Conservation (phyloP, 176 grass and related monocot species). For the Elaeis guineensis region DNA sequence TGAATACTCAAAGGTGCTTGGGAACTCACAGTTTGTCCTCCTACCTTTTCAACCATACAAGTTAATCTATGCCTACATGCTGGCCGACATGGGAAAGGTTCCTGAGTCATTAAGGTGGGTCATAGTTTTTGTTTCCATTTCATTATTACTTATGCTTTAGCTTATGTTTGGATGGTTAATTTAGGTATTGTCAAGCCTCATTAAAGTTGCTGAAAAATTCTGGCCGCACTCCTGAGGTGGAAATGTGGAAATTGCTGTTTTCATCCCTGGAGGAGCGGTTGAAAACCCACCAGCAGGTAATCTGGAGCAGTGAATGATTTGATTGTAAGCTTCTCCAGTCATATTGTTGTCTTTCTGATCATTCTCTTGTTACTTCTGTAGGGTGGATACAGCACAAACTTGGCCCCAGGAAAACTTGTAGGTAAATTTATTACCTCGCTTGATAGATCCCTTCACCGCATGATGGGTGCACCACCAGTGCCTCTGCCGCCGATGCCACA, state of each 20-base stretch:
- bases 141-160: constrained; percentile 4
- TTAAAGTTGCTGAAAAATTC: constrained; percentile 82
- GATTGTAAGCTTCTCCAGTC: too few species aligned
- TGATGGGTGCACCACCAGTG: constrained; percentile 76
- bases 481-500: constrained; percentile 66
- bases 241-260: constrained; percentile 78
- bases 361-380: constrained; percentile 11
- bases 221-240: constrained; percentile 71
- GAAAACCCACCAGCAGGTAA: constrained; percentile 88
- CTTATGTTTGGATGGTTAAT: constrained; percentile 8
- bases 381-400: constrained; percentile 86
- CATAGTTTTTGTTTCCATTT: constrained; percentile 12
- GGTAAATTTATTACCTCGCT: constrained; percentile 80
- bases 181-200: constrained; percentile 92
- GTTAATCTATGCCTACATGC: constrained; percentile 95
- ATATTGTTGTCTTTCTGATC: too few species aligned
- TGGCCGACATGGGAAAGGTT: constrained; percentile 81
- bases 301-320: too few species aligned
- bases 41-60: constrained; percentile 94
- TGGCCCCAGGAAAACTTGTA: constrained; percentile 78
- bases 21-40: constrained; percentile 96
- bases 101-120: constrained; percentile 81
- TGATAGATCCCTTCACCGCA: constrained; percentile 81
- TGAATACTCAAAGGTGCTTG: constrained; percentile 92
- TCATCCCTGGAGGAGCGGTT: constrained; percentile 82